Conservation (phyloP, 495 filamentous ascomycete species). For the Penicillium cinerascens region DNA sequence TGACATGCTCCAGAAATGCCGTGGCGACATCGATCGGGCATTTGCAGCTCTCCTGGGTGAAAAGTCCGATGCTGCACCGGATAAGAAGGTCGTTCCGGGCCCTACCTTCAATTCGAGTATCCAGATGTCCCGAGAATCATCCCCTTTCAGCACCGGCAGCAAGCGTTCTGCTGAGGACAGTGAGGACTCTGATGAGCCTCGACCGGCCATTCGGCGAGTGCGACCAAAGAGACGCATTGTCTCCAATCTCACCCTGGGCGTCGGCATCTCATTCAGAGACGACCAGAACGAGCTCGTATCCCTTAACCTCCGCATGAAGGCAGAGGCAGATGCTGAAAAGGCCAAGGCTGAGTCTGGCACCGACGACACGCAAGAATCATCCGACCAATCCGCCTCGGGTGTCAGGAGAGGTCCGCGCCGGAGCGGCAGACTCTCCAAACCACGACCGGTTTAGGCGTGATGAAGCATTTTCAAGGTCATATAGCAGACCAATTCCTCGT, state of each 20-base stretch:
- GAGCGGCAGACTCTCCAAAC: conserved; percentile 20
- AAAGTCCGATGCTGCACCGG: conserved; percentile 30
- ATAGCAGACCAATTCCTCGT: neutral
- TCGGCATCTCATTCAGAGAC: conserved; percentile 45
- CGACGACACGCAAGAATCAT: neutral
- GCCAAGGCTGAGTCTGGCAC: conserved; percentile 2
- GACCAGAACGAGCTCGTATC: conserved; percentile 46
- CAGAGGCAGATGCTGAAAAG: conserved; percentile 17
- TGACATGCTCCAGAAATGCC: conserved; percentile 55
- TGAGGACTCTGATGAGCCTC: conserved; percentile 37
- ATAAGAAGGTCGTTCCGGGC: conserved; percentile 22
- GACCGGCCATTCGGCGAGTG: conserved; percentile 26
- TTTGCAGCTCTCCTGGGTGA: conserved; percentile 57
- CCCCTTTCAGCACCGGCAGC: conserved; percentile 45
- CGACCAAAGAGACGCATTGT: conserved; percentile 38
- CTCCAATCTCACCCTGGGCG: conserved; percentile 41
- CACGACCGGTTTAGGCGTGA: conserved; percentile 7
- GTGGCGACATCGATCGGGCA: conserved; percentile 57
- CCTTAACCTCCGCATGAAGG: conserved; percentile 35
- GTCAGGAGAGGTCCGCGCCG: conserved; percentile 14
- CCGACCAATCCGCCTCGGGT: conserved; percentile 10
- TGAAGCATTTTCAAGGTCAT: neutral
- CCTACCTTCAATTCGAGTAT: conserved; percentile 37
- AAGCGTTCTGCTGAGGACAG: conserved; percentile 49
- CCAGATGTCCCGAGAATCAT: conserved; percentile 42